Evolutionary conservation across 768 basidiomycete species (phyloP).

Genomic region (Kwoniella dendrophila): DNA sequence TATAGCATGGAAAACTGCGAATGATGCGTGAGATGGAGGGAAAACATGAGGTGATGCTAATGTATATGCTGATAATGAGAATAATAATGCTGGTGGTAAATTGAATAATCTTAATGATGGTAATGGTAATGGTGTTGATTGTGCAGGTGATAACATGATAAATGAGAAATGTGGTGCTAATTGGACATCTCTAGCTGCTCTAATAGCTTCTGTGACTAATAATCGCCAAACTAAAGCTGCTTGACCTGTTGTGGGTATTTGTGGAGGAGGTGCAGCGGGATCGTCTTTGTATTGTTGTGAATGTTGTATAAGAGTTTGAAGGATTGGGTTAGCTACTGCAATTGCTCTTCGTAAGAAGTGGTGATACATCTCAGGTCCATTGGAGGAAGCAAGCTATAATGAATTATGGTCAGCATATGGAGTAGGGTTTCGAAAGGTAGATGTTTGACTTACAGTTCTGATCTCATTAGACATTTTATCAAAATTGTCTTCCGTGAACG

Average conservation of each 20-base stretch:
- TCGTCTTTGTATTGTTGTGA: constrained; percentile 46
- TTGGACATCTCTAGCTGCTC: constrained; percentile 52
- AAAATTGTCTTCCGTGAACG: constrained; percentile 95
- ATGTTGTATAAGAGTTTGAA: constrained; percentile 46
- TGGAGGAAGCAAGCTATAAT: constrained; percentile 86
- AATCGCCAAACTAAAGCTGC: constrained; percentile 54
- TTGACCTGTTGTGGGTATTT: constrained; percentile 42
- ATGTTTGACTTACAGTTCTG: constrained; percentile 70
- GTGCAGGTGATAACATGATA: constrained; percentile 44
- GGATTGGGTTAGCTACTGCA: constrained; percentile 65
- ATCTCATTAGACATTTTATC: constrained; percentile 92
- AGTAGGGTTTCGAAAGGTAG: not conserved
- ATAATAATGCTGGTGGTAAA: constrained; percentile 43
- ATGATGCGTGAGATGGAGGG: constrained; percentile 29
- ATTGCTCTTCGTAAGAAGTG: constrained; percentile 97
- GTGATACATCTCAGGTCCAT: constrained; percentile 94
- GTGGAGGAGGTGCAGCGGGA: constrained; percentile 48
- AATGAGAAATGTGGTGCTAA: constrained; percentile 54
- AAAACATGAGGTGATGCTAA: constrained; percentile 47
- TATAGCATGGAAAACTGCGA: constrained; percentile 36
- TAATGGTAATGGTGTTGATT: constrained; percentile 42
- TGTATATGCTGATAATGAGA: constrained; percentile 46
- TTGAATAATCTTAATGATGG: constrained; percentile 46
- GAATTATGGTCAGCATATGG: constrained; percentile 21
- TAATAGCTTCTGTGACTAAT: constrained; percentile 49